Conservation (phyloP, 306 rosid species). For the Rosa persica region DNA sequence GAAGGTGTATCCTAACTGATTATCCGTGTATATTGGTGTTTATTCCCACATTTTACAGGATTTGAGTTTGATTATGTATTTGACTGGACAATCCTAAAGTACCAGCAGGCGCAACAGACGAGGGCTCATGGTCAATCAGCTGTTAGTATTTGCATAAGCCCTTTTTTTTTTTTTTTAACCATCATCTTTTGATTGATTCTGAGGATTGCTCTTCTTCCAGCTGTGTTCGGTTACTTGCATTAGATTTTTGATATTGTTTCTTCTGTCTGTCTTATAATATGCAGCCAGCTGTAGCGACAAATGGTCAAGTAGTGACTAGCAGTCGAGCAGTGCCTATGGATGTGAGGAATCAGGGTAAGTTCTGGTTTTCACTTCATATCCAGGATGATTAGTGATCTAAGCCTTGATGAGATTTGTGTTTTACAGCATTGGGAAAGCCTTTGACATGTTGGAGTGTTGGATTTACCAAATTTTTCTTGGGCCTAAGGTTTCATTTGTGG, state of each 20-base stretch:
- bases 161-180: background rate
- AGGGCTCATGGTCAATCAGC: conserved; percentile 20
- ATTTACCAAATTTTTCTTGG: background rate
- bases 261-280: background rate
- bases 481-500: background rate
- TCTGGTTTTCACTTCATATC: background rate
- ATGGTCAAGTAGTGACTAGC: conserved; percentile 6
- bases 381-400: background rate
- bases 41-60: conserved; percentile 45
- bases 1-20: background rate
- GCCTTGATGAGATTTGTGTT: background rate
- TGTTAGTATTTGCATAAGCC: conserved; percentile 5
- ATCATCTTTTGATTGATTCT: background rate
- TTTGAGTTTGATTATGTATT: conserved; percentile 54
- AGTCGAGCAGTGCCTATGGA: conserved; percentile 15
- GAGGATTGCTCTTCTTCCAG: background rate
- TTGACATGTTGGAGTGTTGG: background rate
- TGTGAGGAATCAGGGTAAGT: conserved; percentile 13
- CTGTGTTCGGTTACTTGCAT: background rate
- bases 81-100: conserved; percentile 85
- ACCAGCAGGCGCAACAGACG: conserved; percentile 43
- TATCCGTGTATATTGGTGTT: background rate
- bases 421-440: background rate
- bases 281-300: conserved; percentile 5
- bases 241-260: background rate